Base-by-base conservation (phyloP, 305 asterid species). In the Fraxinus albicans region DNA sequence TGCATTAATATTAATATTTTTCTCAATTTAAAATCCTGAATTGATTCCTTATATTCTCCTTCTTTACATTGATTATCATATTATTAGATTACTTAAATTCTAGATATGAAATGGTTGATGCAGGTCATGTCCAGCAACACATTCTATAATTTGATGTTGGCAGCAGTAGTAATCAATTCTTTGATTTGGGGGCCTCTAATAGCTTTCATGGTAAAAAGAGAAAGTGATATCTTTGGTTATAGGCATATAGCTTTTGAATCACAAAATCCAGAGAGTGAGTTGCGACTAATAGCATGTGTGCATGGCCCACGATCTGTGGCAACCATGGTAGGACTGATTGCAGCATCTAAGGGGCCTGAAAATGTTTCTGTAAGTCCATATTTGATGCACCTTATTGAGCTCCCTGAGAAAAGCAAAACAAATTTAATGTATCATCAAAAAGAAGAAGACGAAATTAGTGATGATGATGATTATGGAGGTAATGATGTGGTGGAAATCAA, bases 401-500 rank as follows among this genome's bases (percentile, higher is more conserved):
- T 97, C 5, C 99, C 99, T 0, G 98, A 91, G 77, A 97, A 91
- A 84, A 89, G 83, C 47, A 93, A 88, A 78, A 90, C 89, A n/a
- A 90, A 86, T 79, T 84, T 94, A 70, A 65, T 93, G 88, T 94
- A 91, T 89, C 90, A 95, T 85, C 98, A 95, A 73, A 90, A 90
- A 77, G 99, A 92, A 81, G 96, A 93, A 73, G 99, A 94, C 42
- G 99, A 97, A 69, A 80, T 93, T 6, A 95, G 97, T 63, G 99
- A 97, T 47, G 98, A 97, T 7, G 99, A 95, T 27, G 87, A 93
- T 77, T 96, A 96, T 82, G 99, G 98, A 21, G 98, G 99, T 33
- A 93, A 97, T 34, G 99, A 97, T 21, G 99, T 94, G 76, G 89
- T 97, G 69, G 99, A 95, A 88, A 97, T 97, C 81, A 97, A 95